These are phyloP conservation scores for Capsella rubella DNA, from an alignment of 441 rosid species.

Conservation along the genomic window DNA sequence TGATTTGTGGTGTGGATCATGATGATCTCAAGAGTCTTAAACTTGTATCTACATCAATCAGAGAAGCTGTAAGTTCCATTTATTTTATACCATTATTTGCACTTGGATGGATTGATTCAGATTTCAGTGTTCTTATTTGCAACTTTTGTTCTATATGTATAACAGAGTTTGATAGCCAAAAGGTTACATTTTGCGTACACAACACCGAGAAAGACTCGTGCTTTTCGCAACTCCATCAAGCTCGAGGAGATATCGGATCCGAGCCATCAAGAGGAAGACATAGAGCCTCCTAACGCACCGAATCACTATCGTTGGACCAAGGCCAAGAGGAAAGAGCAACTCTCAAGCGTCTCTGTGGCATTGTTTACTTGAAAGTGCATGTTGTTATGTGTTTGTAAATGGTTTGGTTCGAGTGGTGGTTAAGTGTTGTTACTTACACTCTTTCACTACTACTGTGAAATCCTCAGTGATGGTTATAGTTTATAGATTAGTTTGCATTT, in stretches of 20 bases:
- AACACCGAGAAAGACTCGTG: conserved; percentile 70
- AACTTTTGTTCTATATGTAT: background rate
- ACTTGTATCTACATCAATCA: conserved; percentile 68
- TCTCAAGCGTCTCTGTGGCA: conserved; percentile 58
- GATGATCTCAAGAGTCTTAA: conserved; percentile 73
- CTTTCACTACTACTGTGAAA: background rate
- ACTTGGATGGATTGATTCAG: conserved; percentile 12
- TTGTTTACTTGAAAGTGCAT: conserved; percentile 51
- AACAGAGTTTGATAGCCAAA: conserved; percentile 70
- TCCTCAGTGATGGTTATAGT: conserved; percentile 6
- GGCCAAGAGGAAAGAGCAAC: conserved; percentile 46
- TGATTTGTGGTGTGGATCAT: conserved; percentile 75
- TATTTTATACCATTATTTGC: background rate
- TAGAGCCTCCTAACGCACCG: conserved; percentile 79
- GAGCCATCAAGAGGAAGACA: conserved; percentile 50
- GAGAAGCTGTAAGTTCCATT: conserved; percentile 74
- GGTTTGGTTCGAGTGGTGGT: conserved; percentile 16
- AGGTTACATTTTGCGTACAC: conserved; percentile 64
- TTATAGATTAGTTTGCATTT: conserved; percentile 26
- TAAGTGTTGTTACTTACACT: background rate
- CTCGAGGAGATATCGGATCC: conserved; percentile 32
- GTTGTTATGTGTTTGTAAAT: background rate
- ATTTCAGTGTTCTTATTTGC: background rate
- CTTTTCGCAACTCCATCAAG: conserved; percentile 50
- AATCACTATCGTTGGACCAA: conserved; percentile 39